Base-by-base conservation (phyloP, 176 grass and related monocot genomes). In the Phyllostachys edulis region DNA sequence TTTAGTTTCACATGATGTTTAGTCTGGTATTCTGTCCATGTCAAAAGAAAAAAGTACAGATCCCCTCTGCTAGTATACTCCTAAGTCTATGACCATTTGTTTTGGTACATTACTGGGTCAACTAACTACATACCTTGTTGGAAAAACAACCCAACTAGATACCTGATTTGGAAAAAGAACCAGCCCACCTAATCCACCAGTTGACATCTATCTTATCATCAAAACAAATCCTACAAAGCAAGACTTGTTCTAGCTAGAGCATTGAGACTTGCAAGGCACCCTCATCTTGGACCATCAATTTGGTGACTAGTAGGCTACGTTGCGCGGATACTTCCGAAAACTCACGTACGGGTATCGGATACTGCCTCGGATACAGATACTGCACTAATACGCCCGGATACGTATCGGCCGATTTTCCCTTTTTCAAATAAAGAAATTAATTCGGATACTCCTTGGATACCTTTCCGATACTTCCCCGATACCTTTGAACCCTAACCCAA, bases 261-360 rank as follows among this genome's bases (percentile, higher is more conserved):
- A 45, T 6, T 71, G 71, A 77, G n/a, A 66, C 78, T 82, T 86
- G 78, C 73, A 90, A 86, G 72, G 56, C 72, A 90, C 78, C 71
- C 88, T 76, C 23, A 41, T 56, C 69, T 21, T 72, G 88, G 78
- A 72, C 83, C 83, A 90, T 66, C 29, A 70, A 65, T 77, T 77
- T 77, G 83, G 62, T 89, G 40, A 82, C 71, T 38, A 64, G 71
- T 81, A 85, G 71, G 32, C 32, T 34, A 34, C 32, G 32, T 34
- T 34, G 32, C 32, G 32, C 32, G 2, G 32, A 34, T 34, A 34
- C 32, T 34, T 34, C 32, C 32, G 32, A 34, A 34, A 34, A 34
- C 32, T 34, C 32, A 34, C 32, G 32, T 34, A 34, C 32, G 1
- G 32, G 32, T 34, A 34, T 34, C 2, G 32, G 2, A n/a, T n/a